Evolutionary conservation across 192 early-diverging fungal genomes (phyloP).

Genomic region (Gamsiella multidivaricata): DNA sequence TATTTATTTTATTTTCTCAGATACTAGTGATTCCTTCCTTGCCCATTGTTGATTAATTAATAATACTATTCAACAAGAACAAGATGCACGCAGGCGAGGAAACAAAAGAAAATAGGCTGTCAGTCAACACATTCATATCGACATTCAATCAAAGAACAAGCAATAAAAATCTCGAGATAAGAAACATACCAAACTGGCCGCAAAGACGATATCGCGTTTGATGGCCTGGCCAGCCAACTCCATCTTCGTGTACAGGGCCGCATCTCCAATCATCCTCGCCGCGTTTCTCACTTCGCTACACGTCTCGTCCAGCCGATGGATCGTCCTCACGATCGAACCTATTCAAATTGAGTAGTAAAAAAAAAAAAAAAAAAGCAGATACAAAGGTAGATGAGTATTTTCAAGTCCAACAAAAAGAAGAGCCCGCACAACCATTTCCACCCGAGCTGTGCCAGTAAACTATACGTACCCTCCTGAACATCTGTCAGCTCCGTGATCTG

Average conservation of each 20-base stretch:
- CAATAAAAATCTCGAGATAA: not conserved
- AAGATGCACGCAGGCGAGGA: too few relatives aligned
- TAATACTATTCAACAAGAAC: too few relatives aligned
- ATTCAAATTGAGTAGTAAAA: not conserved
- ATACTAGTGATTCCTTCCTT: too few relatives aligned
- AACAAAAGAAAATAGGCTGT: too few relatives aligned
- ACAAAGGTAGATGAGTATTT: too few relatives aligned
- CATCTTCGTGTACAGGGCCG: conserved; percentile 90
- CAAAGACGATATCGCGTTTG: conserved; percentile 97
- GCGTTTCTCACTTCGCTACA: conserved; percentile 89
- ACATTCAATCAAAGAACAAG: too few relatives aligned
- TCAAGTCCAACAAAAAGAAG: too few relatives aligned
- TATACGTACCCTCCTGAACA: conserved; percentile 93
- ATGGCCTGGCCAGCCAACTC: conserved; percentile 87
- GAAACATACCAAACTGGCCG: conserved; percentile 74
- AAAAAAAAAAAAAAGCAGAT: not conserved
- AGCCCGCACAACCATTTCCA: too few relatives aligned
- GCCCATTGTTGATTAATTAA: too few relatives aligned
- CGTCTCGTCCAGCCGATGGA: conserved; percentile 93
- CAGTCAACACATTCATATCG: too few relatives aligned
- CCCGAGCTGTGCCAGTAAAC: too few relatives aligned
- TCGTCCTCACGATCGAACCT: conserved; percentile 94
- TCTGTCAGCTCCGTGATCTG: conserved; percentile 94
- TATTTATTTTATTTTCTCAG: too few relatives aligned
- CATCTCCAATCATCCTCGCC: conserved; percentile 90